Base-by-base conservation (phyloP, 1,284 basidiomycete genomes). In the Pyrrhoderma lamaoense region DNA sequence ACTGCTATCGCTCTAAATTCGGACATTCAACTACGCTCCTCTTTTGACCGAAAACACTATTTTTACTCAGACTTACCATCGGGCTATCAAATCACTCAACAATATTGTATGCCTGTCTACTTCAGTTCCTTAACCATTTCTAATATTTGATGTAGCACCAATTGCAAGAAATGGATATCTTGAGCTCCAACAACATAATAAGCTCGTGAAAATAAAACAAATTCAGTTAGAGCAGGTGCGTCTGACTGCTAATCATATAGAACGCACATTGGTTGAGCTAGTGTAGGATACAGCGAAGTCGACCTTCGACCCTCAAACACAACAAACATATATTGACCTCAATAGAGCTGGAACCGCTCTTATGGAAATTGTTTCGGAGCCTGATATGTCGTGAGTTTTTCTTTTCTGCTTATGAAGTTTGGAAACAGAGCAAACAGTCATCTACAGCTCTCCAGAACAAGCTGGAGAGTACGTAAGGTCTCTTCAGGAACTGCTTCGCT, bases 231-330 rank as follows among this genome's bases (percentile, higher is more conserved):
- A 99, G 67, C 95, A 98, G 77, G 92, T 90, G 43, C 53, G 69
- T 60, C 27, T 11, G 25, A 14, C n/a, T n/a, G n/a, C n/a, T n/a
- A n/a, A n/a, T n/a, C n/a, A n/a, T n/a, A n/a, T n/a, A n/a, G n/a
- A n/a, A n/a, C n/a, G n/a, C n/a, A 22, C 18, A 3, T 37, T 21
- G 25, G n/a, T n/a, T n/a, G n/a, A n/a, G n/a, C n/a, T n/a, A n/a
- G n/a, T n/a, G n/a, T 49, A 94, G 89, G 96, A 99, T 64, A 99
- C 95, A 0, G 95, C 91, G 2, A 99, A 98, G 67, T 91, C 91
- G 1, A 83, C 80, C 19, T 82, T 82, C 51, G 74, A 85, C 49
- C 68, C 76, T 1, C 71, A 72, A 11, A 75, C 75, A 13, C 73
- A 70, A 13, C 65, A 73, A 4, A 81, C 85, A 0, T 72, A 79